Conservation (phyloP, 2,329 filamentous ascomycete genomes). For the Paraphaeosphaeria minitans region DNA sequence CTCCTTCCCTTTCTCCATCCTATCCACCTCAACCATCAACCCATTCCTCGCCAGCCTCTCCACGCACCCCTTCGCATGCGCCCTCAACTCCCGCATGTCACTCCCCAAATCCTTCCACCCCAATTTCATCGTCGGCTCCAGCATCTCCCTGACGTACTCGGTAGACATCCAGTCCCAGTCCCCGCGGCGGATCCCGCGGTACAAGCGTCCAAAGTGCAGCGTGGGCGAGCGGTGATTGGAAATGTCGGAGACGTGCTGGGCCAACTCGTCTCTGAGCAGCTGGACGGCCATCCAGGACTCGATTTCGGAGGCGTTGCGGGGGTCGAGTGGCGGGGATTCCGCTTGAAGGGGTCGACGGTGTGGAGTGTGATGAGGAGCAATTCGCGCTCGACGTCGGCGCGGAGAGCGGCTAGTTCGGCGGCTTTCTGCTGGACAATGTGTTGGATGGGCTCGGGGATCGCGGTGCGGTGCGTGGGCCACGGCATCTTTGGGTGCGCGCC, state of each 20-base stretch:
- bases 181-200: conserved; percentile 33
- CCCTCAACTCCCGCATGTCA: conserved; percentile 35
- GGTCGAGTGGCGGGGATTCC: neutral
- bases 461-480: conserved; percentile 19
- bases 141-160: conserved; percentile 26
- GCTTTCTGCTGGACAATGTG: conserved; percentile 23
- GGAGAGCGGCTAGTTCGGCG: conserved; percentile 16
- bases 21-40: conserved; percentile 37
- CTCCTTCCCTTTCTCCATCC: conserved; percentile 8
- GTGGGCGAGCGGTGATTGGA: conserved; percentile 3
- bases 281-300: conserved; percentile 38
- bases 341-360: conserved; percentile 20
- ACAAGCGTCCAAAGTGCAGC: conserved; percentile 29
- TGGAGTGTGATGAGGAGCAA: conserved; percentile 33
- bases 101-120: conserved; percentile 25
- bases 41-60: conserved; percentile 24
- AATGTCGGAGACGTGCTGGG: conserved; percentile 19
- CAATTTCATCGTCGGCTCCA: conserved; percentile 21
- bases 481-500: conserved; percentile 34
- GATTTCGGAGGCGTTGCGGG: conserved; percentile 11
- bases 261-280: conserved; percentile 39
- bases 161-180: conserved; percentile 34
- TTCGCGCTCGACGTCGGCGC: conserved; percentile 27
- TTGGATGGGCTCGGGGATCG: conserved; percentile 15
- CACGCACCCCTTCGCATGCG: conserved; percentile 25